Evolutionary conservation across 306 rosid genomes (phyloP), one percentile per base, ranked within the genome.

Genomic region (Vigna angularis): DNA sequence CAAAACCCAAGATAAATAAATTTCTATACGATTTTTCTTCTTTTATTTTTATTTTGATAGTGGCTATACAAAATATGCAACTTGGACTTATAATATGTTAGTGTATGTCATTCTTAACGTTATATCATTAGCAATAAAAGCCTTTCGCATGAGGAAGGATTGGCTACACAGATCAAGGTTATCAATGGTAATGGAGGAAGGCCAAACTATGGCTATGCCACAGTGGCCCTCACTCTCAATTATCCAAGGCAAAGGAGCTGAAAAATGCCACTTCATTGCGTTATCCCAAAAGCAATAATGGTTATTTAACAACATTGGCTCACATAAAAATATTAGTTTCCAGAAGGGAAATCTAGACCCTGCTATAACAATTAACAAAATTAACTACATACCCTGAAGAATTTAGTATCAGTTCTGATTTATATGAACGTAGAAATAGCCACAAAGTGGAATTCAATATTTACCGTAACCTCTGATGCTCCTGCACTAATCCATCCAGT

Each of bases 401-500:
- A n/a, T 24, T 32, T 9, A 72, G 32, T 52, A 66, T 82, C 65
- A 59, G 75, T 61, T 77, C 61, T 57, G 40, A 57, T 64, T 44
- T 17, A 79, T 76, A 83, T 63, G 76, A 66, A 63, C 1, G 14
- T 15, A 73, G 49, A 74, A 70, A 55, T 34, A 28, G 13, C 28
- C 66, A 53, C 45, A 63, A 56, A 82, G 74, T 24, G 74, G 36
- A 14, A 38, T 44, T 62, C 45, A 76, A 45, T 70, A 86, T 96
- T 90, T 73, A 95, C 98, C 91, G 81, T 73, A 92, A 44, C 73
- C 86, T 84, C 66, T 84, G 87, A 82, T 86, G 93, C 52, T 92
- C 97, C 82, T 82, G 82, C 78, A 83, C 86, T 88, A 89, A 86
- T 75, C 81, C 64, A 47, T 89, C 93, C 77, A 93, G 88, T 77